These are phyloP conservation scores for Gloeostereum incarnatum DNA, from an alignment of 768 basidiomycete genomes.

Conservation along the genomic window DNA sequence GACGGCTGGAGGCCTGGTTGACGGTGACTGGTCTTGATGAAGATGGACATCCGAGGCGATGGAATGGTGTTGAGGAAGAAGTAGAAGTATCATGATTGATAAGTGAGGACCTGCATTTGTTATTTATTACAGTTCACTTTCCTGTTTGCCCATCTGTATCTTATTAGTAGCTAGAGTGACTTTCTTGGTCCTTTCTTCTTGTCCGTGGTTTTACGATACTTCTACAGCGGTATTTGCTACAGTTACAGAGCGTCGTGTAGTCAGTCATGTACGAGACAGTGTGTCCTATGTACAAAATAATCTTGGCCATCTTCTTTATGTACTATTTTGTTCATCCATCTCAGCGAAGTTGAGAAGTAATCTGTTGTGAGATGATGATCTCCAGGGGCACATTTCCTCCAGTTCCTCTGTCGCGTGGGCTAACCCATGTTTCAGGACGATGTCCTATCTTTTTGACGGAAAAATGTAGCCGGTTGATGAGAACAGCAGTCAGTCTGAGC, in stretches of 20 bases:
- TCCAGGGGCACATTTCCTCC: neutral
- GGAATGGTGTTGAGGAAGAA: neutral
- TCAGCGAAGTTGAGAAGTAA: neutral
- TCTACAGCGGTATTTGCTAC: too few species aligned
- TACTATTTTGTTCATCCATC: slow-evolving; percentile 1
- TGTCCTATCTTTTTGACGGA: slow-evolving; percentile 11
- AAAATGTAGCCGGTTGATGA: slow-evolving; percentile 13
- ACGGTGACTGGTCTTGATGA: slow-evolving; percentile 27
- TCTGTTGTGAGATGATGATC: neutral
- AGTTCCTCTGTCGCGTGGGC: neutral
- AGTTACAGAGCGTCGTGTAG: too few species aligned
- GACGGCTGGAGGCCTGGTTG: slow-evolving; percentile 70
- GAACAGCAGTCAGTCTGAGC: slow-evolving; percentile 12
- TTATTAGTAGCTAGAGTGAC: too few species aligned
- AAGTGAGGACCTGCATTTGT: too few species aligned
- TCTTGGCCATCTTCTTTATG: too few species aligned
- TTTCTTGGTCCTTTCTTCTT: too few species aligned
- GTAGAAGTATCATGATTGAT: too few species aligned
- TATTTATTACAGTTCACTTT: too few species aligned
- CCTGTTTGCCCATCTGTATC: too few species aligned
- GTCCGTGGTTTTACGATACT: too few species aligned
- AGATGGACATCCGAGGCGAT: neutral
- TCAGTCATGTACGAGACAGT: too few species aligned
- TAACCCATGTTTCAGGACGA: neutral
- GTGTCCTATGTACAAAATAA: too few species aligned